Conservation (phyloP, 2,329 filamentous ascomycete species). For the Penicillium brasilianum region DNA sequence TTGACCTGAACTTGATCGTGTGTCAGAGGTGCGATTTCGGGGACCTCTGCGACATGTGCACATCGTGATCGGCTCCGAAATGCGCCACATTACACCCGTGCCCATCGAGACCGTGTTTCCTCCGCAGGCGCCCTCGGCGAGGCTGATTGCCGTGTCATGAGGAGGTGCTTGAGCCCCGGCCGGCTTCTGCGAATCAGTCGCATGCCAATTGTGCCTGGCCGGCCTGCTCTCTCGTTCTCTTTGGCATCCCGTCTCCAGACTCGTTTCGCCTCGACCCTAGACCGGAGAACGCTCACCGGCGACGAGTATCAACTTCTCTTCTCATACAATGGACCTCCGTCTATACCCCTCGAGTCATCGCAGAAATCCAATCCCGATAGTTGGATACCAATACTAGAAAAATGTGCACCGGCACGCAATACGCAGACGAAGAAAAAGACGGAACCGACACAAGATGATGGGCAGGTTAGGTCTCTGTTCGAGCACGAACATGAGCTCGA, state of each 20-base stretch:
- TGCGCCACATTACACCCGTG: slow-evolving; percentile 31
- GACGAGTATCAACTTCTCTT: slow-evolving; percentile 29
- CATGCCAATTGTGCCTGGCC: slow-evolving; percentile 29
- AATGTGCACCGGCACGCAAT: slow-evolving; percentile 32
- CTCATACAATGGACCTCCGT: slow-evolving; percentile 22
- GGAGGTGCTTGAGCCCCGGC: slow-evolving; percentile 45
- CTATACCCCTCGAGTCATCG: slow-evolving; percentile 20
- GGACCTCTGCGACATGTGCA: slow-evolving; percentile 16
- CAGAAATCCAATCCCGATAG: slow-evolving; percentile 32
- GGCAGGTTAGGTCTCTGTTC: slow-evolving; percentile 16
- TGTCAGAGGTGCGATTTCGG: background rate
- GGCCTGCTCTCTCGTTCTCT: slow-evolving; percentile 17
- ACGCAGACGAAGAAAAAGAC: background rate
- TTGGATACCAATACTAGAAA: slow-evolving; percentile 45
- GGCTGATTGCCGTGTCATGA: slow-evolving; percentile 48
- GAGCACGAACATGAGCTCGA: slow-evolving; percentile 28
- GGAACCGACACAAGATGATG: slow-evolving; percentile 3
- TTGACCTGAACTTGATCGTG: background rate
- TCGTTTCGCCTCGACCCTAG: slow-evolving; percentile 14
- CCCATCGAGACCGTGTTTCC: slow-evolving; percentile 37
- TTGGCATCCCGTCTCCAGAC: slow-evolving; percentile 14
- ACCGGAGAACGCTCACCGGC: slow-evolving; percentile 19
- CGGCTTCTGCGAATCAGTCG: slow-evolving; percentile 42
- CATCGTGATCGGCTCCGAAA: slow-evolving; percentile 31
- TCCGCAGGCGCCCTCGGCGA: slow-evolving; percentile 33